Evolutionary conservation across 1,139 yeast species (phyloP).

Genomic region (Kodamaea fungicola): DNA sequence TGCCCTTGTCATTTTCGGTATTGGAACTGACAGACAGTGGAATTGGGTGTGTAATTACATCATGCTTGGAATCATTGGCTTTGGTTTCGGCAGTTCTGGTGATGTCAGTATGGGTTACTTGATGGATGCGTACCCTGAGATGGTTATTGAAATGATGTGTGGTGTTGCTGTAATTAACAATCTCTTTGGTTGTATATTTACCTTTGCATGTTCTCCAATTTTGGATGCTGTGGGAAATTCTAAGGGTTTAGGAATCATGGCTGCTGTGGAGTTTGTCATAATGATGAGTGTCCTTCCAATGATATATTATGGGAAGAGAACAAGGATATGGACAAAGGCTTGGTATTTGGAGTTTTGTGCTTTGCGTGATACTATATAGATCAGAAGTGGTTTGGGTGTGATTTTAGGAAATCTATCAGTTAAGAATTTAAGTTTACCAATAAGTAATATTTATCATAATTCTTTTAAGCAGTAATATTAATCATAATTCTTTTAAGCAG

Average conservation of each 20-base stretch:
- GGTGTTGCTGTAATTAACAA: conserved; percentile 37
- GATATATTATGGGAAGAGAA: conserved; percentile 32
- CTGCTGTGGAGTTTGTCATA: conserved; percentile 27
- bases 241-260: conserved; percentile 33
- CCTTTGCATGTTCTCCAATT: conserved; percentile 42
- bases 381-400: too few relatives aligned
- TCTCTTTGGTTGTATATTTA: conserved; percentile 35
- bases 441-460: too few relatives aligned
- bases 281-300: conserved; percentile 27
- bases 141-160: conserved; percentile 37
- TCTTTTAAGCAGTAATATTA: too few relatives aligned
- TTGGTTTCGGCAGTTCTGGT: conserved; percentile 36
- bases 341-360: conserved; percentile 26
- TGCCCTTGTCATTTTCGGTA: conserved; percentile 34
- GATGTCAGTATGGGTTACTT: conserved; percentile 38
- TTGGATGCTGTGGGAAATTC: conserved; percentile 29
- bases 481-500: too few relatives aligned
- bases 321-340: conserved; percentile 33
- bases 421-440: too few relatives aligned
- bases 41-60: conserved; percentile 34
- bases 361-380: conserved; percentile 15
- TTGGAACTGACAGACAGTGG: conserved; percentile 30
- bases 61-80: conserved; percentile 35
- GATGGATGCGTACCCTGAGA: conserved; percentile 39
- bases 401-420: too few relatives aligned